Base-by-base conservation (phyloP, 768 basidiomycete species). In the Phylloporus sp. region DNA sequence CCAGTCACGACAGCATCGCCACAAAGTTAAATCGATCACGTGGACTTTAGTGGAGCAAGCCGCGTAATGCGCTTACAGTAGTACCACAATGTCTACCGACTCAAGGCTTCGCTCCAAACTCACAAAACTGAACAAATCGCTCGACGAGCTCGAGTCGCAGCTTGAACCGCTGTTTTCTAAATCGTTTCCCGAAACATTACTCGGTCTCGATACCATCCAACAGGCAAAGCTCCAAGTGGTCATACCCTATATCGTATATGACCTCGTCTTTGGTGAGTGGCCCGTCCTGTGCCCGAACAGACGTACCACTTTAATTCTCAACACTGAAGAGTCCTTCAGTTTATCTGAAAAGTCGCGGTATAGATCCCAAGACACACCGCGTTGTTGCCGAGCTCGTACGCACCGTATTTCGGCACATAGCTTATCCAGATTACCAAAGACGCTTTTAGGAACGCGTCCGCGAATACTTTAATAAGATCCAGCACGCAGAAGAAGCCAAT, bases 391-490 rank as follows among this genome's bases (percentile, higher is more conserved):
- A 93, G 64, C 59, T 69, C 46, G 67, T 70, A 18, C 42, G 67
- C 57, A 8, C 16, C 48, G 2, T 42, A n/a, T 23, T 39, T 11
- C 3, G 9, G 32, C 18, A 13, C 29, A 24, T 22, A 1, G 1
- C 6, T 3, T 18, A 29, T 3, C 13, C 31, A 23, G 9, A 18
- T 44, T 1, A 38, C 18, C 18, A 27, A 47, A 45, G 29, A 18
- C 22, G 15, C 11, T 3, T 29, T 9, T 55, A 90, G 90, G 85
- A 87, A 56, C 79, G 90, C 61, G 77, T 93, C 11, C 79, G 81
- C 26, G 75, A 82, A 55, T 93, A 94, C 69, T 93, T 93, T 71
- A 81, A 82, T 55, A 94, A 93, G 64, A 86, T 93, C 47, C 78
- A 82, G 53, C 73, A 76, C 20, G 86, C 89, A 5, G 88, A 93